phyloP scores from a whole-genome alignment of 2,329 filamentous ascomycete species.

The Penicillium sp. region DNA sequence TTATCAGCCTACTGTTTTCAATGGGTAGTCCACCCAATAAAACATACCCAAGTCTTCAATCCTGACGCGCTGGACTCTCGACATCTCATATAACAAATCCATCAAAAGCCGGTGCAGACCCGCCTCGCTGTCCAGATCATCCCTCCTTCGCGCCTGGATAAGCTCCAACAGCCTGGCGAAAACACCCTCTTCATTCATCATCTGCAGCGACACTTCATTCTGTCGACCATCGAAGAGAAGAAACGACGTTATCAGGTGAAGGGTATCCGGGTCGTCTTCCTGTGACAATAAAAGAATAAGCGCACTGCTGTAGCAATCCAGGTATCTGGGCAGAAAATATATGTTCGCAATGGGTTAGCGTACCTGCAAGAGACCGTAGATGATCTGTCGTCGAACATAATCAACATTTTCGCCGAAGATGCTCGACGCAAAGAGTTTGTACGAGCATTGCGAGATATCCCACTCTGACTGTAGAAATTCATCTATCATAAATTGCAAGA shows the following conservation, averaged over 20 bases:
- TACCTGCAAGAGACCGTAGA: slow-evolving; percentile 79
- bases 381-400: slow-evolving; percentile 89
- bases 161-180: slow-evolving; percentile 83
- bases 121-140: slow-evolving; percentile 49
- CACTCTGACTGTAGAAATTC: slow-evolving; percentile 53
- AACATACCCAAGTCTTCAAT: slow-evolving; percentile 71
- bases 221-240: slow-evolving; percentile 82
- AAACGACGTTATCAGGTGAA: slow-evolving; percentile 80
- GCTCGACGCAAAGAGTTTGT: slow-evolving; percentile 71
- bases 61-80: slow-evolving; percentile 79
- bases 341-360: slow-evolving; percentile 3
- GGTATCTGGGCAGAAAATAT: background rate
- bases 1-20: slow-evolving; percentile 4
- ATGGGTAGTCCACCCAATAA: background rate
- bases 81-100: slow-evolving; percentile 95
- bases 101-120: slow-evolving; percentile 77
- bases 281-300: slow-evolving; percentile 20
- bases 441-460: slow-evolving; percentile 76
- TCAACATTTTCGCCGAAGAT: slow-evolving; percentile 74
- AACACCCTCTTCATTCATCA: slow-evolving; percentile 82
- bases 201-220: slow-evolving; percentile 75
- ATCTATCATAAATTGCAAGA: background rate
- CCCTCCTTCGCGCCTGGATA: slow-evolving; percentile 62
- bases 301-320: background rate
- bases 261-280: slow-evolving; percentile 78